Evolutionary conservation across 1,284 basidiomycete species (phyloP).

Genomic region (Cutaneotrichosporon sp.): DNA sequence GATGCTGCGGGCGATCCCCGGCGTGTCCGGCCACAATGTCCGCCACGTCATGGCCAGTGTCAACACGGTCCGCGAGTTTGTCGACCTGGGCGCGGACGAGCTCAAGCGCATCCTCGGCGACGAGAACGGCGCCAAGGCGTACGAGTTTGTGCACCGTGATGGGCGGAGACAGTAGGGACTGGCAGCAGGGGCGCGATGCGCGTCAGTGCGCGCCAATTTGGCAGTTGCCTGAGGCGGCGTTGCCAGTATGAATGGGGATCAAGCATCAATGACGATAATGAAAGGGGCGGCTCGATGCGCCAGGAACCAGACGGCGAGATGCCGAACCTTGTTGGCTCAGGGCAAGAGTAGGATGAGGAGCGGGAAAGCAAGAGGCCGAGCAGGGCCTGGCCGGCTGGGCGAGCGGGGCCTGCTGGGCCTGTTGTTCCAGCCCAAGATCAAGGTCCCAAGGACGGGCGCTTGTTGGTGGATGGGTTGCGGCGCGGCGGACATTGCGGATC

Average conservation of each 20-base stretch:
- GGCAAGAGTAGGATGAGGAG: background rate
- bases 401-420: too few relatives aligned
- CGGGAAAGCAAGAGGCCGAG: background rate
- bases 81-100: conserved; percentile 63
- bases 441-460: too few relatives aligned
- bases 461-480: too few relatives aligned
- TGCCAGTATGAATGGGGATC: too few relatives aligned
- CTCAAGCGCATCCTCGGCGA: conserved; percentile 77
- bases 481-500: too few relatives aligned
- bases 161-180: conserved; percentile 5
- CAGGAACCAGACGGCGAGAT: background rate
- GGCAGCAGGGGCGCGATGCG: too few relatives aligned
- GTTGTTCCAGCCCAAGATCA: too few relatives aligned
- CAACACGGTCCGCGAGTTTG: conserved; percentile 72
- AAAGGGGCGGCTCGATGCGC: background rate
- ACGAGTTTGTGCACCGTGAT: conserved; percentile 77
- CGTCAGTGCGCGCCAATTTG: background rate
- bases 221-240: too few relatives aligned
- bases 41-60: conserved; percentile 82
- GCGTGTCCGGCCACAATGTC: conserved; percentile 80
- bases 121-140: conserved; percentile 77
- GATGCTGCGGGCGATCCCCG: conserved; percentile 58
- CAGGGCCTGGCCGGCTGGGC: background rate
- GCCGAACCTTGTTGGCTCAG: background rate
- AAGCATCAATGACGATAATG: too few relatives aligned